These are phyloP conservation scores for Meyerozyma smithsonii DNA, from an alignment of 1,139 yeast genomes.

Conservation along the genomic window DNA sequence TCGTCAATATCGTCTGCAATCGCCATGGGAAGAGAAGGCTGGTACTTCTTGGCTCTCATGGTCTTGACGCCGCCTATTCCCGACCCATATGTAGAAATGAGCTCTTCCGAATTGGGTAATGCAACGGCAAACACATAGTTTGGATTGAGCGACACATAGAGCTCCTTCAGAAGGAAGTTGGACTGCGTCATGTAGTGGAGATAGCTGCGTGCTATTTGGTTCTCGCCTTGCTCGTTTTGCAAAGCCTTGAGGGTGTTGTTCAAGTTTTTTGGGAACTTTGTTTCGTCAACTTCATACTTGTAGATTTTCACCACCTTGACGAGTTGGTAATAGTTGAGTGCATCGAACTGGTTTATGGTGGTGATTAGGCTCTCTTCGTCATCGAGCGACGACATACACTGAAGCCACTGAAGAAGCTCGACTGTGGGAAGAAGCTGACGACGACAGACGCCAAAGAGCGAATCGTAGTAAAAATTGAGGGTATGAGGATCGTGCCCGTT, in stretches of 20 bases:
- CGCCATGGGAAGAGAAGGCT: constrained; percentile 58
- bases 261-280: constrained; percentile 48
- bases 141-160: constrained; percentile 45
- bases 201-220: constrained; percentile 28
- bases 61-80: constrained; percentile 53
- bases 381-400: constrained; percentile 64
- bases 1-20: constrained; percentile 63
- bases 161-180: constrained; percentile 36
- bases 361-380: constrained; percentile 54
- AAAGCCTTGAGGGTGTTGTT: constrained; percentile 30
- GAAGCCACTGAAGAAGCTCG: constrained; percentile 86
- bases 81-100: constrained; percentile 57
- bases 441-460: constrained; percentile 57
- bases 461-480: constrained; percentile 47
- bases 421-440: constrained; percentile 68
- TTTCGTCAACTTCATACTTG: constrained; percentile 80
- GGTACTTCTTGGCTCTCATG: constrained; percentile 45
- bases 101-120: constrained; percentile 56
- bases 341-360: constrained; percentile 53
- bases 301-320: constrained; percentile 70
- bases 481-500: constrained; percentile 23
- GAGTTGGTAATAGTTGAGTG: constrained; percentile 66
- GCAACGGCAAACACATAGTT: constrained; percentile 47
- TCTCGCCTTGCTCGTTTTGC: constrained; percentile 35
- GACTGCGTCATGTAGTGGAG: constrained; percentile 43